Base-by-base conservation (phyloP, 2,329 filamentous ascomycete species). In the Aureobasidium sp. region DNA sequence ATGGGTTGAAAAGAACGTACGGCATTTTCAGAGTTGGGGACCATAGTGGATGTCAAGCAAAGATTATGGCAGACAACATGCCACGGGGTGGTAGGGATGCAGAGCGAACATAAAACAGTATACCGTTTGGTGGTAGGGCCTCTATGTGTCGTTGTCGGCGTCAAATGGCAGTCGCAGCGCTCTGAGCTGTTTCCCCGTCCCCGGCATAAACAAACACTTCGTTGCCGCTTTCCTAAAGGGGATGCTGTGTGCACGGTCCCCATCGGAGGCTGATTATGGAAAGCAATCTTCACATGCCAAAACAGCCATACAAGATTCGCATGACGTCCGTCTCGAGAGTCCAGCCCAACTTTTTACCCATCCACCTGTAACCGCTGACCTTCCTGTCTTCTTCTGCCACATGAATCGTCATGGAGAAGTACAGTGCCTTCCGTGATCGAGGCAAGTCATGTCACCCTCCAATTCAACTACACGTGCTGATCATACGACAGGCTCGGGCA, bases 401-500 rank as follows among this genome's bases (percentile, higher is more conserved):
- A 59, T 59, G 54, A 47, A 53, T 49, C 5, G 39, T 32, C 47
- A 97, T 97, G 92, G 92, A 97, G 80, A 96, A 95, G 75, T 97
- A 90, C 74, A 93, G 90, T 62, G 91, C 96, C 74, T 97, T 90
- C 71, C 87, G 92, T 69, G 92, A 97, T 76, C 86, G 88, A 85
- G 91, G 91, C 90, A 79, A 66, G 72, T 16, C 50, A 41, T 37
- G 50, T 64, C 39, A 57, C 34, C 37, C 57, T 59, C 65, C 70
- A 63, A 69, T 62, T 48, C 41, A 39, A 13, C 39, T 50, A 27
- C 30, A 53, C 27, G 49, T 58, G 39, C 65, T 68, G 65, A 68
- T 63, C 34, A 59, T 25, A 7, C 47, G 48, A 27, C 68, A 97
- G 93, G 92, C 67, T 96, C 94, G 67, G 93, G 94, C 69, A 95